A percentile compares a stretch with the other conserved stretches of the same genome.
phyloP scores from a whole-genome alignment of 2,329 filamentous ascomycete genomes.

The Monilinia vaccinii-corymbosi region DNA sequence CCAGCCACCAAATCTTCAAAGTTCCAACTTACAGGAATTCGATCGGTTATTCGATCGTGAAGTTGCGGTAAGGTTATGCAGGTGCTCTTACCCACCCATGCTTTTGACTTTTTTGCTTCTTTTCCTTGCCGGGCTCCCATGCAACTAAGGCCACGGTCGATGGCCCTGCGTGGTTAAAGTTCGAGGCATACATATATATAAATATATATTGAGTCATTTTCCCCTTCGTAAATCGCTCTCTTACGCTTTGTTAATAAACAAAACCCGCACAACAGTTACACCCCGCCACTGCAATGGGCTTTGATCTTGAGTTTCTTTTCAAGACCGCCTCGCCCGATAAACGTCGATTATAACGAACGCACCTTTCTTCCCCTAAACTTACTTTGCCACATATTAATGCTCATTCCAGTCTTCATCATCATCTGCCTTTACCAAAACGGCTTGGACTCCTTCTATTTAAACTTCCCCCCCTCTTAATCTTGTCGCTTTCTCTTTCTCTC shows the following conservation, averaged over 20 bases:
- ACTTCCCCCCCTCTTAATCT: neutral
- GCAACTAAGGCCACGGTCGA: neutral
- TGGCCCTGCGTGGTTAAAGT: neutral
- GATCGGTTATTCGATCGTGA: neutral
- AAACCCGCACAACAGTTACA: neutral
- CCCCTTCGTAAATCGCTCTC: neutral
- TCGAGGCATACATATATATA: constrained; percentile 11
- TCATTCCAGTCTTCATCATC: constrained; percentile 3
- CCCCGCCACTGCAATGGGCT: constrained; percentile 5
- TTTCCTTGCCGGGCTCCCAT: neutral
- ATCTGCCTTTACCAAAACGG: neutral
- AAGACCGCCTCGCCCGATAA: constrained; percentile 4
- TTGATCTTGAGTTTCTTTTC: neutral
- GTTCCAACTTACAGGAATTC: too few relatives aligned
- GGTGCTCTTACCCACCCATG: neutral
- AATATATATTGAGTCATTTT: constrained; percentile 11
- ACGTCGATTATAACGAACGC: constrained; percentile 9
- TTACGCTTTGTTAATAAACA: neutral
- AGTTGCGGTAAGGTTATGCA: constrained; percentile 5
- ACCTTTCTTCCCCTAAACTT: constrained; percentile 5
- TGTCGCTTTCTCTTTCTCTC: neutral
- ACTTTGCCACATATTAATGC: constrained; percentile 8
- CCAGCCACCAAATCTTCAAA: too few relatives aligned
- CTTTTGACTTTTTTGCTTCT: constrained; percentile 1
- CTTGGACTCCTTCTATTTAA: neutral